phyloP scores from a whole-genome alignment of 1,139 yeast species.

The Lizanozyma gosingica region DNA sequence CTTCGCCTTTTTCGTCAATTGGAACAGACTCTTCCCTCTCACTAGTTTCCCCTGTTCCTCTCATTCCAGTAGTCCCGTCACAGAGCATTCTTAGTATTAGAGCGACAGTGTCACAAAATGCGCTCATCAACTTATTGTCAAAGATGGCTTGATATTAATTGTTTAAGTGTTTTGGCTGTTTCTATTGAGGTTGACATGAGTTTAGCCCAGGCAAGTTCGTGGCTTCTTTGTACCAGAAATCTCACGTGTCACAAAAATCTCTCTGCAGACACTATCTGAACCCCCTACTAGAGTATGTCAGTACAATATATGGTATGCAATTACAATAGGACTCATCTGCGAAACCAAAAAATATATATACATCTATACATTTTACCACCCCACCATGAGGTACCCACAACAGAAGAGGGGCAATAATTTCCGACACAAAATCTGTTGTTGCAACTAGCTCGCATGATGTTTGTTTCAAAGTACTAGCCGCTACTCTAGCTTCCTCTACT shows the following conservation, averaged over 20 bases:
- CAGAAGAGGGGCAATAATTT: neutral
- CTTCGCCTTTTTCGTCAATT: neutral
- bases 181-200: neutral
- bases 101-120: neutral
- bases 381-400: no score
- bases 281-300: no score
- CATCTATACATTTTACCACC: no score
- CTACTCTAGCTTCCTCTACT: no score
- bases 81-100: neutral
- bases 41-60: neutral
- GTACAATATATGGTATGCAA: no score
- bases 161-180: neutral
- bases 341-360: neutral
- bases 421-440: neutral
- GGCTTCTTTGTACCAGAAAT: neutral
- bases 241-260: neutral
- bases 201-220: neutral
- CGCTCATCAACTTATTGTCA: neutral
- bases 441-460: neutral
- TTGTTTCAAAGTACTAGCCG: no score
- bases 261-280: no score
- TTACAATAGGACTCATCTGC: neutral
- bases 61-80: neutral
- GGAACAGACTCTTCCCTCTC: neutral
- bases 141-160: neutral